Conservation (phyloP, 768 basidiomycete genomes). For the Termitomyces sp. region DNA sequence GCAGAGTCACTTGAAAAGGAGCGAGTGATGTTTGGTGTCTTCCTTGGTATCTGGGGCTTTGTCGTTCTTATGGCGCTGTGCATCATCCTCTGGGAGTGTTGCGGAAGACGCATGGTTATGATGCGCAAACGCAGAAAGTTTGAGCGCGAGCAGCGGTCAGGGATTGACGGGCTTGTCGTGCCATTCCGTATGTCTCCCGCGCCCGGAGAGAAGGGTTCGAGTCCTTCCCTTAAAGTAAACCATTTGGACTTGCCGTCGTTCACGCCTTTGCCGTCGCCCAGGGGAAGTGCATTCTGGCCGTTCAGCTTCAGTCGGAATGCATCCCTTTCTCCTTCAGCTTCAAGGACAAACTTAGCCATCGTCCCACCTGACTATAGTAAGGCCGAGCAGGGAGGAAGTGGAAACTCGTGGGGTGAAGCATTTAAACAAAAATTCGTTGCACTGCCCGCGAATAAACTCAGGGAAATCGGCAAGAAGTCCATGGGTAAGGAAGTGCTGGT, state of each 20-base stretch:
- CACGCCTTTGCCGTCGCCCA: conserved; percentile 43
- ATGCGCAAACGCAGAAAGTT: conserved; percentile 42
- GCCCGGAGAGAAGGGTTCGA: conserved; percentile 12
- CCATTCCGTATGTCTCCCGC: conserved; percentile 21
- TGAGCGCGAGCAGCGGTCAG: conserved; percentile 44
- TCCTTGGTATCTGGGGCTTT: conserved; percentile 77
- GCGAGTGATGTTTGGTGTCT: conserved; percentile 76
- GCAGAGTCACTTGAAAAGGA: conserved; percentile 70
- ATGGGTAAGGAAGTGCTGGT: conserved; percentile 25
- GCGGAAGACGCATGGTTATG: conserved; percentile 43
- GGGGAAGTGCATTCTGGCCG: conserved; percentile 25
- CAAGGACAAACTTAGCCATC: conserved; percentile 39
- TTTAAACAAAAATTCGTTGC: conserved; percentile 16
- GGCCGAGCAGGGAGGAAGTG: conserved; percentile 12
- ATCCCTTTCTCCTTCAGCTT: conserved; percentile 18
- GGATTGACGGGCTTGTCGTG: conserved; percentile 37
- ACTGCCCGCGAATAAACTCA: conserved; percentile 30
- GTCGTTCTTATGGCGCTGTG: conserved; percentile 76
- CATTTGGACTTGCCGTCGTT: conserved; percentile 36
- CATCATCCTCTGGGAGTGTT: conserved; percentile 70
- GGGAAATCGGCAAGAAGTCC: conserved; percentile 39
- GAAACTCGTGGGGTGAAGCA: background rate
- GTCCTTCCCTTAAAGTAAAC: background rate
- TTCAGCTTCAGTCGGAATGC: conserved; percentile 24
- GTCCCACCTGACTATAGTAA: conserved; percentile 27